phyloP scores from a whole-genome alignment of 176 grass and related monocot species.

The Cenchrus americanus region DNA sequence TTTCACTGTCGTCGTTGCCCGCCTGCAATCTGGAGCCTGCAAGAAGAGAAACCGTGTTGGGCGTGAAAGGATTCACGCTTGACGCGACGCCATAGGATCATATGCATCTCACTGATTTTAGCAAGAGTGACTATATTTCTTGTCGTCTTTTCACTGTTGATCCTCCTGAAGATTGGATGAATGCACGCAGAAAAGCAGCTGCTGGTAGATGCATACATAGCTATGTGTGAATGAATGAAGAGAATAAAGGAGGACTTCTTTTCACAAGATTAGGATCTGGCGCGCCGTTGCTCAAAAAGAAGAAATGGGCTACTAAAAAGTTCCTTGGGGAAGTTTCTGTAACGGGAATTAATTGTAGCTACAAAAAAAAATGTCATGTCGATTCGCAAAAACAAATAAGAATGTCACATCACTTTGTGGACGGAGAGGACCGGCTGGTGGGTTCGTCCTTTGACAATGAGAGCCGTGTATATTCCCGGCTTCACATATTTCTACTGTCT shows the following conservation, averaged over 20 bases:
- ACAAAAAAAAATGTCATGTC: not conserved
- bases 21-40: too few species aligned
- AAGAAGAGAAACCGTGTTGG: not conserved
- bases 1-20: not conserved
- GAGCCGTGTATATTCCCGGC: not conserved
- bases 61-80: not conserved
- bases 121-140: not conserved
- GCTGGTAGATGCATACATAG: not conserved
- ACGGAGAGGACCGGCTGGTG: not conserved
- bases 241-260: not conserved
- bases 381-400: not conserved
- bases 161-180: not conserved
- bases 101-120: too few species aligned
- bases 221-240: not conserved
- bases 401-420: slow-evolving; percentile 3
- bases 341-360: not conserved
- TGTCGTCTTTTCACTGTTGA: not conserved
- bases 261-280: not conserved
- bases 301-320: not conserved
- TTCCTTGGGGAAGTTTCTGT: not conserved
- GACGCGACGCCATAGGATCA: not conserved
- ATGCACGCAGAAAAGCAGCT: not conserved
- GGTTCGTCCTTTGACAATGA: slow-evolving; percentile 24
- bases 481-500: not conserved
- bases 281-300: not conserved